phyloP scores from a whole-genome alignment of 768 basidiomycete genomes.

The Asterophora lycoperdoides region DNA sequence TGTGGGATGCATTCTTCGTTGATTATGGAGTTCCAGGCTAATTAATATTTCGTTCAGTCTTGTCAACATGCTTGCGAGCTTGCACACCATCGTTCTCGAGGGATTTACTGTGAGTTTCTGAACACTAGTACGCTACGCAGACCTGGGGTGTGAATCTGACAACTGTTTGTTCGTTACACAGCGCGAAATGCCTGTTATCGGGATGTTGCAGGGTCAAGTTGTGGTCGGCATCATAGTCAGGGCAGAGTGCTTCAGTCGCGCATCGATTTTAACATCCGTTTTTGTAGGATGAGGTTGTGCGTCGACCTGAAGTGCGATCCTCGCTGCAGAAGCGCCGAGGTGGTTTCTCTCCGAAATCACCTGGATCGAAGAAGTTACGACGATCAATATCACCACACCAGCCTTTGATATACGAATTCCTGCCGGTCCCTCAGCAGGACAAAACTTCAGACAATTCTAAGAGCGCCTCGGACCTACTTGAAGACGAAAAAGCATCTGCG shows the following conservation, averaged over 20 bases:
- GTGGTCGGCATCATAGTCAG: conserved; percentile 74
- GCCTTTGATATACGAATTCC: conserved; percentile 11
- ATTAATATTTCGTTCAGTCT: conserved; percentile 40
- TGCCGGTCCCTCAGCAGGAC: neutral
- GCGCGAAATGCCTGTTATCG: conserved; percentile 86
- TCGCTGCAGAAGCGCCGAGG: conserved; percentile 7
- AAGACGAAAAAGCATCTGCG: neutral
- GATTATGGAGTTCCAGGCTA: neutral
- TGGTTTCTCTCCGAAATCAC: neutral
- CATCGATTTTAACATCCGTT: neutral
- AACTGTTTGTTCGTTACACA: conserved; percentile 20
- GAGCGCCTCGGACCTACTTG: neutral
- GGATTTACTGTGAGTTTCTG: conserved; percentile 47
- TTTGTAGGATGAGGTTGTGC: conserved; percentile 50
- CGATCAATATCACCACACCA: conserved; percentile 19
- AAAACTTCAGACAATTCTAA: neutral
- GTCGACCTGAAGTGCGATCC: conserved; percentile 17
- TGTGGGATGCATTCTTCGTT: conserved; percentile 24
- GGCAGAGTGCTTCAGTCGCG: neutral
- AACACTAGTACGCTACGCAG: neutral
- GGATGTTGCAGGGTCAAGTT: conserved; percentile 58
- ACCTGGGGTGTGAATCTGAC: neutral
- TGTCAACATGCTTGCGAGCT: conserved; percentile 63
- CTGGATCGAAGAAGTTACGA: conserved; percentile 16
- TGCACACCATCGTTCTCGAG: conserved; percentile 46